Base-by-base conservation (phyloP, 805 yeast species). In the Teunomyces funiuensis region DNA sequence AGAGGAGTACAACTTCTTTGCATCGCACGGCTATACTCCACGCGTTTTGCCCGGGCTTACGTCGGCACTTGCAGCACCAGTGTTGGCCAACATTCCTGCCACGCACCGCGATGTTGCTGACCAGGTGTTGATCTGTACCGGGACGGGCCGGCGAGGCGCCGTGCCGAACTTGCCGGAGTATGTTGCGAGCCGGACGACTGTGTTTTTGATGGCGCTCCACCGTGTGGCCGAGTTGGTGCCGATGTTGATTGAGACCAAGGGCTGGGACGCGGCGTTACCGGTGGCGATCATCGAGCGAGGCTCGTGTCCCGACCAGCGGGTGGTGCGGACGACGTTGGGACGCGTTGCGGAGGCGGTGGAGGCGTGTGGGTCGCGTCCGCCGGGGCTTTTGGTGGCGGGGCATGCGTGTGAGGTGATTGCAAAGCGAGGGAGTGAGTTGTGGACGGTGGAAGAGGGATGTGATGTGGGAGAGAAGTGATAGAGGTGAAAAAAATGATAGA, bases 81-180 rank as follows among this genome's bases (percentile, higher is more conserved):
- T 88, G 11, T 73, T 81, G 33, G 82, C 96, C 0, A 75, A 79
- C 38, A 87, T 90, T 28, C 95, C 97, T 1, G 89, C 95, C 5
- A 91, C 98, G 0, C 97, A 90, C 56, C 71, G 98, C 47, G 93
- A 85, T 30, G 88, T 87, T 2, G 86, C 96, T 2, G 97, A 90
- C 61, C 97, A 91, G 65, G 88, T 91, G 4, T 73, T 91, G 41
- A 81, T 91, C 17, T 88, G 97, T 62, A 91, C 98, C 0, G 98
- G 98, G 2, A 89, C 96, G 0, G 97, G 97, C 1, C 79, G 93
- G 41, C 80, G 83, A 26, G 98, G 97, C 5, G 82, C 81, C 3
- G 60, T 87, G 37, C 97, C 96, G 1, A 71, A 71, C 37, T 65
- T 87, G 11, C 97, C 98, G 1, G 84, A 79, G 37, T 90, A 74